Conservation (phyloP, 2,329 filamentous ascomycete genomes). For the Ophiostoma populinum region DNA sequence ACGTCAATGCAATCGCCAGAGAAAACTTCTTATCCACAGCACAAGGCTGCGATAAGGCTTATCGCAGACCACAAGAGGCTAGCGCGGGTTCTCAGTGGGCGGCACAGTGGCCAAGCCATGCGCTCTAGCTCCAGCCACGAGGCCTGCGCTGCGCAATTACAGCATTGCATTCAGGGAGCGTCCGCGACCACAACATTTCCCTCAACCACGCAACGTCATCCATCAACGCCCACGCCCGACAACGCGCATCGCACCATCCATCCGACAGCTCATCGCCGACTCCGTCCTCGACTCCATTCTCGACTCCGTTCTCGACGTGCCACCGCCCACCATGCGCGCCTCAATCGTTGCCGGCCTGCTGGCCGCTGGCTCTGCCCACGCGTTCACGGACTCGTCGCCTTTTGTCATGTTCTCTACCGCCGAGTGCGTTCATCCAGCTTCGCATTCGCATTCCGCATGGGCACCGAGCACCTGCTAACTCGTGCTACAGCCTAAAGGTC, state of each 20-base stretch:
- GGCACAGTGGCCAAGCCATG: too few species aligned
- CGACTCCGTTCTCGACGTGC: too few species aligned
- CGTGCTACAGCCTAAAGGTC: constrained; percentile 16
- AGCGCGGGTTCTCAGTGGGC: neutral
- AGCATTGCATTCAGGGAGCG: neutral
- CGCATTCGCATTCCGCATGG: too few species aligned
- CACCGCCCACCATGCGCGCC: constrained; percentile 30
- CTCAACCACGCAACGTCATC: constrained; percentile 1
- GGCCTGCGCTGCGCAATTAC: too few species aligned
- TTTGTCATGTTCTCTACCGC: constrained; percentile 78
- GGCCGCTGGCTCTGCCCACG: constrained; percentile 42
- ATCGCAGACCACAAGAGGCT: neutral
- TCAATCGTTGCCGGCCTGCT: constrained; percentile 32
- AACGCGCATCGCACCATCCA: too few species aligned
- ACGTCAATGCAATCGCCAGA: too few species aligned
- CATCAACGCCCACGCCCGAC: neutral
- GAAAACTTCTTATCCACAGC: constrained; percentile 2
- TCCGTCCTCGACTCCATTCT: neutral
- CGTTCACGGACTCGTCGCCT: constrained; percentile 74
- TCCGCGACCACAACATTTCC: constrained; percentile 3
- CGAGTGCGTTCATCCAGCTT: constrained; percentile 51
- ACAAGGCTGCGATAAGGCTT: neutral
- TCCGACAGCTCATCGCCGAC: neutral
- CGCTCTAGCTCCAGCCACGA: constrained; percentile 2
- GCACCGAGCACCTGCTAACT: constrained; percentile 13